A percentile compares a stretch with the other conserved stretches of the same genome.
phyloP scores from a whole-genome alignment of 768 basidiomycete species.

The Termitomyces sp. region DNA sequence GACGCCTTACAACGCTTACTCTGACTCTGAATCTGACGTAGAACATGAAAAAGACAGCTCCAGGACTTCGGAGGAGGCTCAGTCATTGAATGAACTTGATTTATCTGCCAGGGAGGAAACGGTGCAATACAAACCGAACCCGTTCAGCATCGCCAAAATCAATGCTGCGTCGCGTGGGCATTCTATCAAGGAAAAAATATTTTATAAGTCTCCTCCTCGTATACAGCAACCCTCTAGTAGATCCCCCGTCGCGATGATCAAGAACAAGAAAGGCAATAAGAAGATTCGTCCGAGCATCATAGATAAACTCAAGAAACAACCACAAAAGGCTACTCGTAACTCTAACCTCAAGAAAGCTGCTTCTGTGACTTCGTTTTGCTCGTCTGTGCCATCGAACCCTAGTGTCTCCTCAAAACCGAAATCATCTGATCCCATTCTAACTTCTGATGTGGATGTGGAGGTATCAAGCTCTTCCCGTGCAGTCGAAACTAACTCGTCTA shows the following conservation, averaged over 20 bases:
- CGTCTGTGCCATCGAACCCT: background rate
- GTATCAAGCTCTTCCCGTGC: background rate
- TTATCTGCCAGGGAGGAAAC: constrained; percentile 53
- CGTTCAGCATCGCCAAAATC: constrained; percentile 76
- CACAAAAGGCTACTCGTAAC: constrained; percentile 9
- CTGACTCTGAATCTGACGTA: constrained; percentile 15
- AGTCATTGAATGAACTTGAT: constrained; percentile 46
- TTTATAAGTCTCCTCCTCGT: background rate
- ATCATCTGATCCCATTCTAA: background rate
- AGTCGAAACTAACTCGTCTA: background rate
- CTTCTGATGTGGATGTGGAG: background rate
- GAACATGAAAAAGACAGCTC: constrained; percentile 18
- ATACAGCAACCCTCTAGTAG: background rate
- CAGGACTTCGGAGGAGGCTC: constrained; percentile 17
- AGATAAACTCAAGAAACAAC: constrained; percentile 42
- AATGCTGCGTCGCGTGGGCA: constrained; percentile 55
- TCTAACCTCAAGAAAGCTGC: background rate
- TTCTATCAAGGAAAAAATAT: background rate
- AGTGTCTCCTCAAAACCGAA: background rate
- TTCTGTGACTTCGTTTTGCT: background rate
- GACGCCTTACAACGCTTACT: constrained; percentile 10
- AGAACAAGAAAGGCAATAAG: background rate
- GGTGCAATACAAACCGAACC: constrained; percentile 67
- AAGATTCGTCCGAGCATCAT: constrained; percentile 23
- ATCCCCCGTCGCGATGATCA: background rate